These are phyloP conservation scores for Pyricularia grisea DNA, from an alignment of 2,329 filamentous ascomycete genomes.

Conservation along the genomic window DNA sequence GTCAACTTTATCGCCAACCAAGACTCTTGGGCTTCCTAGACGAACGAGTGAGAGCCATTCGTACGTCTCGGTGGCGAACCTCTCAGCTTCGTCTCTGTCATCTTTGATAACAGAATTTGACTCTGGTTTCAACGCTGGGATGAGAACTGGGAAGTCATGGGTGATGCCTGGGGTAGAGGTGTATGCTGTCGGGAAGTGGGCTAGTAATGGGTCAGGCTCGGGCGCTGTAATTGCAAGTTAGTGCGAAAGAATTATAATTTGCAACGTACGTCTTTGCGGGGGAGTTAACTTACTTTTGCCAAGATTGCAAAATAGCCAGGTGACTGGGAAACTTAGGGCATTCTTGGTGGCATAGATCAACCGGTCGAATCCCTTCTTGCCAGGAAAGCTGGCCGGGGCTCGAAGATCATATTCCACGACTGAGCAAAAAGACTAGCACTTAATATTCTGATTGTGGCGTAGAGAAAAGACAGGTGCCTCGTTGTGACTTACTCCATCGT, in stretches of 20 bases:
- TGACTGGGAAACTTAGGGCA: conserved; percentile 56
- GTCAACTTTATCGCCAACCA: conserved; percentile 50
- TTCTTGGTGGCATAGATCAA: conserved; percentile 71
- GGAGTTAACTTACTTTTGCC: conserved; percentile 28
- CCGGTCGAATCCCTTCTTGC: conserved; percentile 75
- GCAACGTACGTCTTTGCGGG: too few relatives aligned
- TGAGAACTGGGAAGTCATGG: conserved; percentile 14
- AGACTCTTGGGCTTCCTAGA: conserved; percentile 55
- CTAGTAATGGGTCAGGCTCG: conserved; percentile 37
- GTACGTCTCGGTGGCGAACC: conserved; percentile 53
- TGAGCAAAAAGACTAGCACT: conserved; percentile 26
- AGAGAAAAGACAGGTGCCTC: background rate
- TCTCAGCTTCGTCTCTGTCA: conserved; percentile 45
- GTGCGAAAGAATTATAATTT: background rate
- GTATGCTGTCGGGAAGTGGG: conserved; percentile 32
- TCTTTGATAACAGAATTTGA: conserved; percentile 20
- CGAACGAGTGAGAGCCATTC: conserved; percentile 68
- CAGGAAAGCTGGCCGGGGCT: conserved; percentile 65
- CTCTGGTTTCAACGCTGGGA: conserved; percentile 24
- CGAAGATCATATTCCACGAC: conserved; percentile 71
- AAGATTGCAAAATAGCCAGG: conserved; percentile 70
- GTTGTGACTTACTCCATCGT: conserved; percentile 55
- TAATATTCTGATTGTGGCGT: background rate
- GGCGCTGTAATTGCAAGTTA: conserved; percentile 24
- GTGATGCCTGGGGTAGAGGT: conserved; percentile 24